Evolutionary conservation across 805 yeast species (phyloP), one percentile per base, ranked within the genome.

Genomic region (Clavispora carvajalis): DNA sequence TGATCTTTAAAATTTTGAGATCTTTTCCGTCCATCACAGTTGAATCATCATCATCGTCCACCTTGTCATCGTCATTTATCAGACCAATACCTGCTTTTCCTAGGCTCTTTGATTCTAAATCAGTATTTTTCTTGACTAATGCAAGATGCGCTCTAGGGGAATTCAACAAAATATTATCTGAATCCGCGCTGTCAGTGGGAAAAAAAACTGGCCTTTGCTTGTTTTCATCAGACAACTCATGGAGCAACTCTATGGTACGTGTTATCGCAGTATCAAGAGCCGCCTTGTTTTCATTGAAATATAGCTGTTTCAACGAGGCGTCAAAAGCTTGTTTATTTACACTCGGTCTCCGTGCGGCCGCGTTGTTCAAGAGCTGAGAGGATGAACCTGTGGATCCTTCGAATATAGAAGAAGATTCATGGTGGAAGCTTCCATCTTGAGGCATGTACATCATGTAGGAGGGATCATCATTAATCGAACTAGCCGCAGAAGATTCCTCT

Each of bases 221-320:
- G 53, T 85, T 85, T 53, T 83, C 90, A 1, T 44, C 50, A 16
- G 71, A 67, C 13, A 85, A 59, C 16, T 79, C 77, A 16, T 60
- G 54, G 36, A 85, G 54, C 21, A 82, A 53, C 28, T 71, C 74
- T 11, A 72, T 63, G 1, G 82, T 74, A 22, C 74, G 68, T 44
- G 71, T 64, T 41, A 85, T 80, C 1, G 82, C 71, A 38, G 85
- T 67, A 43, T 79, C 82, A 40, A 90, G 65, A 1, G 82, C 73
- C 0, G 78, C 65, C 40, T 84, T 74, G 63, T 82, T 81, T 51
- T 82, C 80, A 55, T 87, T 87, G 58, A 85, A 91, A 45, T 78
- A 84, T 41, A 83, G 63, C 55, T 90, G 96, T 43, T 80, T 78
- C 23, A 83, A 58, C 38, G 88, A 82, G 1, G 82, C 68, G 34